Evolutionary conservation across 2,329 filamentous ascomycete species (phyloP).

Genomic region (Drechslerella coelobrocha): DNA sequence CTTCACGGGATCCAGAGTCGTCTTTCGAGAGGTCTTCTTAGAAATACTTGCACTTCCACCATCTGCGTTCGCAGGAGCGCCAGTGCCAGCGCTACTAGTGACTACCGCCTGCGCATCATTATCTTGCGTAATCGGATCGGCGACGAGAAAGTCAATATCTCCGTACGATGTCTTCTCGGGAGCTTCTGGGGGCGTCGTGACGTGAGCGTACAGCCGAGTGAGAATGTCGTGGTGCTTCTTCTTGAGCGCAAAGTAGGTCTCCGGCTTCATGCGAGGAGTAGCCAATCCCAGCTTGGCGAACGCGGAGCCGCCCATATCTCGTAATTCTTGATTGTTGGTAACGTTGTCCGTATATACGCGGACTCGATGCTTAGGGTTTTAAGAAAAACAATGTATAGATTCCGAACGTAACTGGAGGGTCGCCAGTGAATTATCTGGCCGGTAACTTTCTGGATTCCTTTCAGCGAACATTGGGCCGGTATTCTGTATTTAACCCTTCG

Average conservation of each 20-base stretch:
- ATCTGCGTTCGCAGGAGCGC: background rate
- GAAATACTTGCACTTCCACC: background rate
- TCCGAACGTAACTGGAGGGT: no score
- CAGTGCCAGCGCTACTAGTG: background rate
- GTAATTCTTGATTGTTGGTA: background rate
- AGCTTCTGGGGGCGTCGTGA: slow-evolving; percentile 70
- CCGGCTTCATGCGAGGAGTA: slow-evolving; percentile 71
- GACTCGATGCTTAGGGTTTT: no score
- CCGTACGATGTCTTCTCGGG: slow-evolving; percentile 73
- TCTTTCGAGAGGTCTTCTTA: background rate
- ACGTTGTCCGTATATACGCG: background rate
- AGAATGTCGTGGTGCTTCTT: slow-evolving; percentile 62
- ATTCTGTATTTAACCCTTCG: no score
- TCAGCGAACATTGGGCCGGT: no score
- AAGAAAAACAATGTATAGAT: no score
- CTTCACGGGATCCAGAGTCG: slow-evolving; percentile 14
- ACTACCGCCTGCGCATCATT: background rate
- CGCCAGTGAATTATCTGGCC: no score
- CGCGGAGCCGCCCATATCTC: slow-evolving; percentile 70
- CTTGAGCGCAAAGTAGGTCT: slow-evolving; percentile 66
- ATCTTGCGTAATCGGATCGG: slow-evolving; percentile 55
- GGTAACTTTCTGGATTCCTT: no score
- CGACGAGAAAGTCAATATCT: slow-evolving; percentile 75
- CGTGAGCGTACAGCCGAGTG: slow-evolving; percentile 63
- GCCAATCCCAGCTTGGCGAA: slow-evolving; percentile 65